Conservation (phyloP, 2,329 filamentous ascomycete genomes). For the Polychaeton citri region DNA sequence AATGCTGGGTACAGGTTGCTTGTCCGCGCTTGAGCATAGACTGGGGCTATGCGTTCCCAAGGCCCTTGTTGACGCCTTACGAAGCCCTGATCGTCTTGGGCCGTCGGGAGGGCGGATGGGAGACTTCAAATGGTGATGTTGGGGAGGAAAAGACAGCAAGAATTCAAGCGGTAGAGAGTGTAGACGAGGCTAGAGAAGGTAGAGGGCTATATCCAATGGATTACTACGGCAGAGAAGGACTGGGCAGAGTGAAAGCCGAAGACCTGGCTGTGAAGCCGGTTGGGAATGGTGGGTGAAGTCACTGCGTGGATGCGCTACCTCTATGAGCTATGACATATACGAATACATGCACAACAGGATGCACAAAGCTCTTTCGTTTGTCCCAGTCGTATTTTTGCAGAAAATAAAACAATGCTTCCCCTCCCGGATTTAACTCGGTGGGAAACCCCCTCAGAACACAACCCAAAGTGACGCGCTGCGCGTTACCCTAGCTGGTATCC, state of each 20-base stretch:
- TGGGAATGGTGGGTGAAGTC: too few relatives aligned
- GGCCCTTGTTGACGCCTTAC: slow-evolving; percentile 82
- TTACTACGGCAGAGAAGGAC: slow-evolving; percentile 83
- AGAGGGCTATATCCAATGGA: slow-evolving; percentile 72
- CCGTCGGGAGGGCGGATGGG: slow-evolving; percentile 53
- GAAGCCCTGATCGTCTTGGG: slow-evolving; percentile 87
- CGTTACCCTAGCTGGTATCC: too few relatives aligned
- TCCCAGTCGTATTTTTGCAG: too few relatives aligned
- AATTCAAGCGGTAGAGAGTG: slow-evolving; percentile 4
- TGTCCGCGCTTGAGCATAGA: slow-evolving; percentile 96
- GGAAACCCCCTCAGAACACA: too few relatives aligned
- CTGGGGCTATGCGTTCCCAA: slow-evolving; percentile 92
- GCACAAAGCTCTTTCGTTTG: too few relatives aligned
- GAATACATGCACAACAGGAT: too few relatives aligned
- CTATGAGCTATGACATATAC: too few relatives aligned
- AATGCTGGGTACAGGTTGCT: slow-evolving; percentile 96
- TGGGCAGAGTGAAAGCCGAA: slow-evolving; percentile 58
- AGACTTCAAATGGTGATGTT: slow-evolving; percentile 18
- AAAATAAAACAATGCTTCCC: too few relatives aligned
- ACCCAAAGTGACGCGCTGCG: too few relatives aligned
- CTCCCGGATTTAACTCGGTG: too few relatives aligned
- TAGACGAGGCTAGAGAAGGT: slow-evolving; percentile 24
- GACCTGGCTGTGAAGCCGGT: slow-evolving; percentile 11
- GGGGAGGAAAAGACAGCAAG: not conserved
- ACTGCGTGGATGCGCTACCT: too few relatives aligned